These are phyloP conservation scores for Candida gorgasii DNA, from an alignment of 805 yeast species.

Conservation along the genomic window DNA sequence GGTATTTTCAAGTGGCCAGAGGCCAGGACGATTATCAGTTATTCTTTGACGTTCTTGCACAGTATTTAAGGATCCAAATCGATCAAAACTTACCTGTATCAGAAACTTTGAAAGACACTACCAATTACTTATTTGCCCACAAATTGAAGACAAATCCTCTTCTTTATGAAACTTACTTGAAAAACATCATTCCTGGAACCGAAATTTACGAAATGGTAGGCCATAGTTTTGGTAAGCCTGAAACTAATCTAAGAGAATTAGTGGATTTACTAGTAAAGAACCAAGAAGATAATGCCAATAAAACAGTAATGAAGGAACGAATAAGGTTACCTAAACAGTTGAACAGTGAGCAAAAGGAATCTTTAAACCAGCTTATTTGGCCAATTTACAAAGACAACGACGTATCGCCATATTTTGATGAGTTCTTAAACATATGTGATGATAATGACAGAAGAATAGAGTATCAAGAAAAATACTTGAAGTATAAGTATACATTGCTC, in stretches of 20 bases:
- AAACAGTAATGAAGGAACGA: constrained; percentile 46
- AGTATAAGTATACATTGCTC: constrained; percentile 56
- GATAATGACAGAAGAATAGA: constrained; percentile 61
- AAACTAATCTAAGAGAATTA: constrained; percentile 45
- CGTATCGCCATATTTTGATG: constrained; percentile 54
- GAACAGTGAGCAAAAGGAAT: constrained; percentile 40
- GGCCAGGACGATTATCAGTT: constrained; percentile 35
- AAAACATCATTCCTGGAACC: constrained; percentile 56
- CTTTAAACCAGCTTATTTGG: constrained; percentile 45
- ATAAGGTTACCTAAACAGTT: constrained; percentile 47
- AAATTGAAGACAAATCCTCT: constrained; percentile 27
- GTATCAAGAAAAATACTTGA: constrained; percentile 61
- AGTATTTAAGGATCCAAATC: constrained; percentile 42
- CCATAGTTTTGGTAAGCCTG: constrained; percentile 42
- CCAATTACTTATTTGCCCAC: constrained; percentile 43
- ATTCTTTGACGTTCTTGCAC: constrained; percentile 51
- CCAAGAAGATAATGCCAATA: constrained; percentile 45
- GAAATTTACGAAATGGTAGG: constrained; percentile 55
- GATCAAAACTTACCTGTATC: constrained; percentile 46
- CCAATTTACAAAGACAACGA: constrained; percentile 50
- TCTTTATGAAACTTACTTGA: constrained; percentile 49
- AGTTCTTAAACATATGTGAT: constrained; percentile 54
- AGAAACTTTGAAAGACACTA: constrained; percentile 51
- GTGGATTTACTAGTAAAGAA: constrained; percentile 38
- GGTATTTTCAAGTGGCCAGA: constrained; percentile 54